Conservation (phyloP, 208 protist species). For the Acanthamoeba quina region DNA sequence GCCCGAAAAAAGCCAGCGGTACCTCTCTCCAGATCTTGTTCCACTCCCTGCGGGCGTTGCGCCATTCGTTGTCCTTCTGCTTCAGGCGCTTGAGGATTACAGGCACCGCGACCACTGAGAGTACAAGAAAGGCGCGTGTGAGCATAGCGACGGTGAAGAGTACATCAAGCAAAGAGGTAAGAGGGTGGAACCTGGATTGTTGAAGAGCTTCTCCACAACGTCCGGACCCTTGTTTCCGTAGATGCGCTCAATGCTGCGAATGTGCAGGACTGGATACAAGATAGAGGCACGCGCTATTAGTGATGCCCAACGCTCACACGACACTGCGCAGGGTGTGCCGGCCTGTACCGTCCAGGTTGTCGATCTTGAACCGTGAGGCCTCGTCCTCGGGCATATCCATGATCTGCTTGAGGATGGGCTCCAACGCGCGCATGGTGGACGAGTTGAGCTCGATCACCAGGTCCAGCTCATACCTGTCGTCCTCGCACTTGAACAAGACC, state of each 20-base stretch:
- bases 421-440: constrained; percentile 87
- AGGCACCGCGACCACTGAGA: constrained; percentile 80
- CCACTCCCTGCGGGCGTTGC: constrained; percentile 85
- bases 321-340: not conserved
- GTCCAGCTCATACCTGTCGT: constrained; percentile 87
- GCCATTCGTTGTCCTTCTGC: constrained; percentile 90
- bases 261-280: constrained; percentile 77
- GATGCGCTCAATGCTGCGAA: constrained; percentile 86
- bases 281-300: not conserved
- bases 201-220: constrained; percentile 77
- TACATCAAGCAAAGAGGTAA: not conserved
- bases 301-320: not conserved
- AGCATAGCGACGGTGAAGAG: too few relatives aligned
- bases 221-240: constrained; percentile 86
- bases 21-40: constrained; percentile 90
- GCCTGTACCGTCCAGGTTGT: constrained; percentile 52
- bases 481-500: constrained; percentile 87
- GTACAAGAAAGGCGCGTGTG: not conserved
- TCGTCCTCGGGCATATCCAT: constrained; percentile 61
- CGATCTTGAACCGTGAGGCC: constrained; percentile 54
- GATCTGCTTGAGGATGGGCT: constrained; percentile 84
- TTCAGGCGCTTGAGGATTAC: constrained; percentile 89
- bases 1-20: not conserved
- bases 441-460: constrained; percentile 89
- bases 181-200: constrained; percentile 17